Percentiles rank a stretch among this genome's conserved stretches.
phyloP scores from a whole-genome alignment of 169 alveolate species.

The Fabrea salina region DNA sequence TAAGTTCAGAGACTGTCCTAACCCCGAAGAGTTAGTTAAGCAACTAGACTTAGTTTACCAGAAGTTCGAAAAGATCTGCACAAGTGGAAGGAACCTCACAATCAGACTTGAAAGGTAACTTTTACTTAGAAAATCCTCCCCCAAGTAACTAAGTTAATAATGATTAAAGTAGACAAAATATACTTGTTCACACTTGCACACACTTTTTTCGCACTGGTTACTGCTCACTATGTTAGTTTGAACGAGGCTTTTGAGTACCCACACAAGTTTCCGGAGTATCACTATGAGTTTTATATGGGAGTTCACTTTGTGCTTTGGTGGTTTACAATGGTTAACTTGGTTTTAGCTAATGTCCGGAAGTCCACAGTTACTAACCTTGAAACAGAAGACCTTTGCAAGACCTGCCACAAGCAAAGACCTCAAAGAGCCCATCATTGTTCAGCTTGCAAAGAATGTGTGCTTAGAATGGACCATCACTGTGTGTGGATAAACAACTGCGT shows the following conservation, averaged over 20 bases:
- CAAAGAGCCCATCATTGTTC: slow-evolving; percentile 56
- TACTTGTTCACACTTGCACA: background rate
- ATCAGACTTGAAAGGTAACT: slow-evolving; percentile 81
- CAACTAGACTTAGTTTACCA: slow-evolving; percentile 83
- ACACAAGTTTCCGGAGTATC: background rate
- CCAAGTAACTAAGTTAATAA: background rate
- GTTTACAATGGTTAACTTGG: background rate
- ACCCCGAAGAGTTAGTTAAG: slow-evolving; percentile 91
- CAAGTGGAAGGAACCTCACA: slow-evolving; percentile 86
- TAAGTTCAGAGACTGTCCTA: slow-evolving; percentile 90
- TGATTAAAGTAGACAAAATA: too few species aligned
- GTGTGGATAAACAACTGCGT: slow-evolving; percentile 54
- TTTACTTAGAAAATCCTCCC: slow-evolving; percentile 6
- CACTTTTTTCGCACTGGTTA: background rate
- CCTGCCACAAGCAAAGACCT: slow-evolving; percentile 16
- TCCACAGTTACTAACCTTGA: too few species aligned
- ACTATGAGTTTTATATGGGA: background rate
- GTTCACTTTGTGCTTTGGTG: background rate
- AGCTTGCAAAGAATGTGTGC: slow-evolving; percentile 43
- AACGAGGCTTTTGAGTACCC: background rate
- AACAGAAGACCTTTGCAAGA: background rate
- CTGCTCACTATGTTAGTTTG: background rate
- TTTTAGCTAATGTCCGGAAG: too few species aligned
- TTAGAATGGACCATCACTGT: slow-evolving; percentile 67
- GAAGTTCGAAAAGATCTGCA: slow-evolving; percentile 86